Base-by-base conservation (phyloP, 176 grass and related monocot genomes). In the Carex pumila region DNA sequence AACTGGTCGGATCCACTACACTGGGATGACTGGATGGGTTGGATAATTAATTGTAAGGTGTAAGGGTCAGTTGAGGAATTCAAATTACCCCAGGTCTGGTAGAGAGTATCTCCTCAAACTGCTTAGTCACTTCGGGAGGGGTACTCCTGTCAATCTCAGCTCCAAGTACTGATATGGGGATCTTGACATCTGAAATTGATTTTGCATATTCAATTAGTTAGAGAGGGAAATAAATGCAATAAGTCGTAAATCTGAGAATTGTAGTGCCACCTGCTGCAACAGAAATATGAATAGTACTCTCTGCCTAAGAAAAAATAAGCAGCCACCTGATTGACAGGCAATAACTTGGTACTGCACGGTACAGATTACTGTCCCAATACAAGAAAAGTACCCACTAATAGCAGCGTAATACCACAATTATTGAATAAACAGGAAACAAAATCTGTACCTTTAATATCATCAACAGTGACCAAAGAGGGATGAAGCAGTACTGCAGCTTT, bases 101-200 rank as follows among this genome's bases (percentile, higher is more conserved):
- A 36, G 67, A 83, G 25, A 87, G 54, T 66, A 87, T 74, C 65
- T 87, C 77, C 15, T 85, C 87, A 85, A 89, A 89, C 29, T 89
- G 83, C 50, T 89, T 89, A 59, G 81, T 2, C 4, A 86, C 3
- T 86, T 86, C 88, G 59, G 67, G 84, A 41, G 88, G 88, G 57
- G 84, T 37, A 0, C 5, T 39, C 2, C 12, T 0, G 84, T 89
- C 88, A 62, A 79, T 61, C 50, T 89, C 88, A 6, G 88, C 88
- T 86, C 84, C 88, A 83, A 89, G 88, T 79, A 89, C 65, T 15
- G 88, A 73, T 70, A 86, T 86, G 65, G 56, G 84, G 39, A 65
- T 37, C 55, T 83, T 89, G 12, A 86, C 84, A 60, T 82, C 86
- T 87, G 39, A 83, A 50, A 55, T 55, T 29, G 6, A 15, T 54